Evolutionary conservation across 2,329 filamentous ascomycete genomes (phyloP).

Genomic region (Hypoxylon sp.): DNA sequence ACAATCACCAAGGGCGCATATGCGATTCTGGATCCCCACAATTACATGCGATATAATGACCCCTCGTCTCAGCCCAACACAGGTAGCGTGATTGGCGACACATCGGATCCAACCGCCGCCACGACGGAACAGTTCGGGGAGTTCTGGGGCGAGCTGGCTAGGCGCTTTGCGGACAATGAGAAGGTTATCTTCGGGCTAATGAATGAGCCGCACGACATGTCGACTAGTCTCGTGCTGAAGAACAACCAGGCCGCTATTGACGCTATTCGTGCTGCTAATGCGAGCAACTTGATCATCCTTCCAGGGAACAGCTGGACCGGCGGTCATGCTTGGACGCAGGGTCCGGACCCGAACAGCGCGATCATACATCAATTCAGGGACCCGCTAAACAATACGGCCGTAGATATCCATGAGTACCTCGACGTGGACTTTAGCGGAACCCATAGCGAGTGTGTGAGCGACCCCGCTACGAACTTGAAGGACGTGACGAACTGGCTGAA

Average conservation of each 20-base stretch:
- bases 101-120: slow-evolving; percentile 60
- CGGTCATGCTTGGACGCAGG: slow-evolving; percentile 63
- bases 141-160: slow-evolving; percentile 66
- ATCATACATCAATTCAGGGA: slow-evolving; percentile 62
- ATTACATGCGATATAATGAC: slow-evolving; percentile 69
- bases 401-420: slow-evolving; percentile 68
- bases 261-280: slow-evolving; percentile 61
- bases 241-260: slow-evolving; percentile 65
- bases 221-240: slow-evolving; percentile 60
- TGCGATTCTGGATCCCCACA: slow-evolving; percentile 66
- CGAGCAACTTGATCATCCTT: slow-evolving; percentile 64
- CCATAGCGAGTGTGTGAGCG: slow-evolving; percentile 60
- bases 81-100: slow-evolving; percentile 66
- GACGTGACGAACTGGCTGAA: slow-evolving; percentile 63
- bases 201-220: slow-evolving; percentile 68
- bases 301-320: slow-evolving; percentile 67
- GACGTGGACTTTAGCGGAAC: slow-evolving; percentile 64
- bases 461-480: slow-evolving; percentile 58
- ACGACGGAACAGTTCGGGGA: slow-evolving; percentile 63
- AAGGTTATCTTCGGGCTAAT: slow-evolving; percentile 67
- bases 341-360: slow-evolving; percentile 57
- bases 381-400: slow-evolving; percentile 63
- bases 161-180: slow-evolving; percentile 61
- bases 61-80: slow-evolving; percentile 64
- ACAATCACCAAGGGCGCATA: slow-evolving; percentile 63